phyloP scores from a whole-genome alignment of 257 asterid genomes.

The Nicotiana obtusifolia region DNA sequence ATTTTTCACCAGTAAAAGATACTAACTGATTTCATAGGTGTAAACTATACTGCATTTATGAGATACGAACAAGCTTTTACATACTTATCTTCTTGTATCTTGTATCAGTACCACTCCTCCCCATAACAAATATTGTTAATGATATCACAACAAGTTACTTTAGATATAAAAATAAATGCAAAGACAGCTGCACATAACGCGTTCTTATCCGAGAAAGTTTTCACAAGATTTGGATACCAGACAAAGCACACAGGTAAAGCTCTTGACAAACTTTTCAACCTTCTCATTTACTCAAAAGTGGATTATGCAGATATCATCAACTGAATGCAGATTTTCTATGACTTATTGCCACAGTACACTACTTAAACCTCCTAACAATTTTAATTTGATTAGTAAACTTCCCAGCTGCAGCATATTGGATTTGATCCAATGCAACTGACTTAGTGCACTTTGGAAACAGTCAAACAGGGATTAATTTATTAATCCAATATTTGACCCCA shows the following conservation, averaged over 20 bases:
- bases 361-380: background rate
- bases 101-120: background rate
- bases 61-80: background rate
- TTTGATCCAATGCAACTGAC: background rate
- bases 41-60: background rate
- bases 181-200: background rate
- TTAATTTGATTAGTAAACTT: background rate
- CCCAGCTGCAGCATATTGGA: background rate
- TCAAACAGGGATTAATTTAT: background rate
- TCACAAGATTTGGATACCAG: background rate
- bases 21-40: background rate
- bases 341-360: background rate
- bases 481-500: background rate
- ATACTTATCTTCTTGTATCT: background rate
- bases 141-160: background rate
- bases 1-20: background rate
- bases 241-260: background rate
- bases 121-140: background rate
- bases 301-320: background rate
- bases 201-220: background rate
- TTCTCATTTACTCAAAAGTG: background rate
- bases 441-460: background rate
- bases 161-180: background rate
- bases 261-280: background rate
- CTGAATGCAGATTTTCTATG: background rate